phyloP scores from a whole-genome alignment of 192 early-diverging fungal species.

The Linnemannia exigua region DNA sequence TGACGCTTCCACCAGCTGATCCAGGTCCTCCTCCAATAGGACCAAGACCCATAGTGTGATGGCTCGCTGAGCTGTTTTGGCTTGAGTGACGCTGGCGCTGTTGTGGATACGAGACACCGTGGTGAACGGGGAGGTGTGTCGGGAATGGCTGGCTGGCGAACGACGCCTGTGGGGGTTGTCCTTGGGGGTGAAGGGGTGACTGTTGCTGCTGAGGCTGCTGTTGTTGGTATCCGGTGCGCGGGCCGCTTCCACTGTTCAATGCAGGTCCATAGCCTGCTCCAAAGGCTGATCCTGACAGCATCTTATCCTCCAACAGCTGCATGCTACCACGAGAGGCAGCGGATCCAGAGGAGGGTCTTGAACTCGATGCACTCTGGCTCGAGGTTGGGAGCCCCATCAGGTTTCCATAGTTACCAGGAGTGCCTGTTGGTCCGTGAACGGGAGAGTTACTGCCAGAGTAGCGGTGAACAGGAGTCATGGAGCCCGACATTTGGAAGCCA shows the following conservation, averaged over 20 bases:
- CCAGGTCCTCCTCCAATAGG: conserved; percentile 47
- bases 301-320: conserved; percentile 36
- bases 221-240: conserved; percentile 24
- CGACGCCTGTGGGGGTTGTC: not conserved
- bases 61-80: conserved; percentile 54
- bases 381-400: conserved; percentile 16
- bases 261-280: conserved; percentile 50
- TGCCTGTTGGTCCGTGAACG: conserved; percentile 16
- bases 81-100: conserved; percentile 56
- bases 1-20: conserved; percentile 53
- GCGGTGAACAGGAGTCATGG: conserved; percentile 15
- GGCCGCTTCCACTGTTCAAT: conserved; percentile 34
- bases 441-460: conserved; percentile 44
- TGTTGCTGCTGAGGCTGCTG: conserved; percentile 4
- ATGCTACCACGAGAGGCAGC: conserved; percentile 28
- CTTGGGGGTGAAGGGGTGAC: conserved; percentile 11
- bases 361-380: conserved; percentile 15
- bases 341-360: conserved; percentile 11
- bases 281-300: conserved; percentile 32
- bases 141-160: conserved; percentile 29
- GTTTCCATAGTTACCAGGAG: conserved; percentile 16
- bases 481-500: conserved; percentile 27
- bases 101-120: conserved; percentile 26
- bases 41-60: conserved; percentile 52
- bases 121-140: conserved; percentile 26